phyloP scores from a whole-genome alignment of 2,329 filamentous ascomycete species.

The Cercospora brassicicola region DNA sequence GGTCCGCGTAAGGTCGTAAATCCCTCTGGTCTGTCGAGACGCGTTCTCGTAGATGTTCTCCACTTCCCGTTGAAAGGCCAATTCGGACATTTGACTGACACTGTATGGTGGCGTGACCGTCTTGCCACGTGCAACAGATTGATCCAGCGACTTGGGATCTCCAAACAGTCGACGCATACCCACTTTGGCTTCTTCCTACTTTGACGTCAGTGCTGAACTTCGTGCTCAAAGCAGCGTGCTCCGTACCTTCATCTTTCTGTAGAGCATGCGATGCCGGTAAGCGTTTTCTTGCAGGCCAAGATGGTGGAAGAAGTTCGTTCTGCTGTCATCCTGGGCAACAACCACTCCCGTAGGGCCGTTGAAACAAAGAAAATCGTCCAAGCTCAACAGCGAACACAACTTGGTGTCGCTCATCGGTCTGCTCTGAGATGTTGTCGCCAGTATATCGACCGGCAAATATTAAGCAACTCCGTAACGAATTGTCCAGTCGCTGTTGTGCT shows the following conservation, averaged over 20 bases:
- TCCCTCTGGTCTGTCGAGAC: constrained; percentile 21
- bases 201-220: not conserved
- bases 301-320: constrained; percentile 25
- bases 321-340: constrained; percentile 24
- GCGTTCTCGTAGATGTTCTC: constrained; percentile 23
- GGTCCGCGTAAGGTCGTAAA: constrained; percentile 24
- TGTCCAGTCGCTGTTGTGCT: not conserved
- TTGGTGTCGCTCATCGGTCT: constrained; percentile 12
- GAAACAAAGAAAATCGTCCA: constrained; percentile 20
- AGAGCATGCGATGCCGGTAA: constrained; percentile 23
- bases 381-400: constrained; percentile 17
- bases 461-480: not conserved
- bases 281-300: constrained; percentile 24
- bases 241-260: constrained; percentile 25
- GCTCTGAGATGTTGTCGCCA: not conserved
- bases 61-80: constrained; percentile 24
- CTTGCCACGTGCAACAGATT: constrained; percentile 18
- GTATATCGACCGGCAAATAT: too few relatives aligned
- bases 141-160: constrained; percentile 19
- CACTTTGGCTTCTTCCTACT: constrained; percentile 22
- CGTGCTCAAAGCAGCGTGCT: not conserved
- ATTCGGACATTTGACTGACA: constrained; percentile 24
- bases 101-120: constrained; percentile 22
- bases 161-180: constrained; percentile 27
- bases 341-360: constrained; percentile 13